A percentile compares a stretch with the other conserved stretches of the same genome.
These are phyloP conservation scores for Russula abietina DNA, from an alignment of 768 basidiomycete species.

Conservation along the genomic window DNA sequence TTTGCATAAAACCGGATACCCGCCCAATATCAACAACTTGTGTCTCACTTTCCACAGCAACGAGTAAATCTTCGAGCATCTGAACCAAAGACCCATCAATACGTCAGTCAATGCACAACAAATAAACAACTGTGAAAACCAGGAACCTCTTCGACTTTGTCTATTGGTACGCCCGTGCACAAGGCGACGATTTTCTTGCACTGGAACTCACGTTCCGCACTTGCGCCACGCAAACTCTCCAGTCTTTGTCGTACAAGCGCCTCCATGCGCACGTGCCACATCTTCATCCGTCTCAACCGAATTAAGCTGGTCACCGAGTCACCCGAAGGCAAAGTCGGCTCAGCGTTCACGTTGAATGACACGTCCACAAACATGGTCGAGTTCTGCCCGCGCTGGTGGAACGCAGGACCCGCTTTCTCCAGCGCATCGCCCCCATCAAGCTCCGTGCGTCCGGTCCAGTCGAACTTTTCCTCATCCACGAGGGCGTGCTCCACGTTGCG, in stretches of 20 bases:
- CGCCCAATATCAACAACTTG: conserved; percentile 77
- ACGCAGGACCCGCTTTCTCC: conserved; percentile 50
- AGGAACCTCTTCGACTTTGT: conserved; percentile 79
- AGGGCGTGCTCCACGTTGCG: conserved; percentile 81
- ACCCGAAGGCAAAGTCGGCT: conserved; percentile 60
- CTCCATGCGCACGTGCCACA: conserved; percentile 81
- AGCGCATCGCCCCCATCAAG: conserved; percentile 38
- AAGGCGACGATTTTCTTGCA: conserved; percentile 88
- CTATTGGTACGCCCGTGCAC: conserved; percentile 79
- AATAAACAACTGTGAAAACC: background rate
- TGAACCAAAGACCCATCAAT: conserved; percentile 29
- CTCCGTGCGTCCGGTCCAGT: conserved; percentile 78
- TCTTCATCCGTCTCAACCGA: conserved; percentile 64
- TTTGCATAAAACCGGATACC: conserved; percentile 89
- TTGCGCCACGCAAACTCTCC: conserved; percentile 65
- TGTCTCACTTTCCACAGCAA: conserved; percentile 84
- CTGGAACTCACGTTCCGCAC: conserved; percentile 84
- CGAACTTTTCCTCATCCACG: conserved; percentile 71
- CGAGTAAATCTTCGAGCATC: conserved; percentile 80
- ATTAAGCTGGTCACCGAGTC: conserved; percentile 60
- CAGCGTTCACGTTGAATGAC: conserved; percentile 57
- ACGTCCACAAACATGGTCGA: conserved; percentile 70
- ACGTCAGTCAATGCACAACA: conserved; percentile 12
- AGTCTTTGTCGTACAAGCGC: conserved; percentile 66
- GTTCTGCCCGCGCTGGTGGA: conserved; percentile 60